Evolutionary conservation across 805 yeast genomes (phyloP).

Genomic region (Lipomyces chichibuensis): DNA sequence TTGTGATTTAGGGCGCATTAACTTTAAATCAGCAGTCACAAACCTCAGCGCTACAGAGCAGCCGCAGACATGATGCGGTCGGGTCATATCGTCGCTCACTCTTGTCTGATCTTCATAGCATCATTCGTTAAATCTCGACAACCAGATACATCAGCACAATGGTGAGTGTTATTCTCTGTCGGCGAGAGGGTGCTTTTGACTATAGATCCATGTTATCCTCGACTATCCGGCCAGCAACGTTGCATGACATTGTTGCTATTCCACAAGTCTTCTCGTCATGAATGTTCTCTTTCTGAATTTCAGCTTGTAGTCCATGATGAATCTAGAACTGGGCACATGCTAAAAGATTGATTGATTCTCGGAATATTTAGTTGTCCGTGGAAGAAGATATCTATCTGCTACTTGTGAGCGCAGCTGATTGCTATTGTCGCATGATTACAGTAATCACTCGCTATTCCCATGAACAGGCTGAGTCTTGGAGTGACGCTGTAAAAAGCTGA

Average conservation of each 20-base stretch:
- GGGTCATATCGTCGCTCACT: too few relatives aligned
- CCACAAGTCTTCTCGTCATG: neutral
- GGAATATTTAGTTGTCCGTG: neutral
- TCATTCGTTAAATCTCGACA: too few relatives aligned
- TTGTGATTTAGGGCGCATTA: too few relatives aligned
- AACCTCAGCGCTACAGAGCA: too few relatives aligned
- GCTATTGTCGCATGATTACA: neutral
- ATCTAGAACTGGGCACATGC: neutral
- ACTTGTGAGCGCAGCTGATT: neutral
- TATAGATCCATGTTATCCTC: neutral
- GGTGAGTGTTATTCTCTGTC: constrained; percentile 15
- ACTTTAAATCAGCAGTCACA: too few relatives aligned
- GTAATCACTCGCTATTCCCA: neutral
- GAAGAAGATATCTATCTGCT: neutral
- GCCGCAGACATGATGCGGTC: too few relatives aligned
- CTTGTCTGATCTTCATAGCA: too few relatives aligned
- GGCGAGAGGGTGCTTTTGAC: neutral
- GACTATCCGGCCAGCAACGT: neutral
- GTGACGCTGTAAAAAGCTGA: constrained; percentile 3
- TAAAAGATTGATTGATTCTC: neutral
- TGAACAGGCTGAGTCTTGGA: constrained; percentile 18
- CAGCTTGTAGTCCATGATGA: neutral
- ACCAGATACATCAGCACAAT: constrained; percentile 11
- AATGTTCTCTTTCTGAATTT: neutral
- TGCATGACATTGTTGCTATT: neutral